Evolutionary conservation across 2,329 filamentous ascomycete genomes (phyloP).

Genomic region (Ceratocystiopsis sp.): DNA sequence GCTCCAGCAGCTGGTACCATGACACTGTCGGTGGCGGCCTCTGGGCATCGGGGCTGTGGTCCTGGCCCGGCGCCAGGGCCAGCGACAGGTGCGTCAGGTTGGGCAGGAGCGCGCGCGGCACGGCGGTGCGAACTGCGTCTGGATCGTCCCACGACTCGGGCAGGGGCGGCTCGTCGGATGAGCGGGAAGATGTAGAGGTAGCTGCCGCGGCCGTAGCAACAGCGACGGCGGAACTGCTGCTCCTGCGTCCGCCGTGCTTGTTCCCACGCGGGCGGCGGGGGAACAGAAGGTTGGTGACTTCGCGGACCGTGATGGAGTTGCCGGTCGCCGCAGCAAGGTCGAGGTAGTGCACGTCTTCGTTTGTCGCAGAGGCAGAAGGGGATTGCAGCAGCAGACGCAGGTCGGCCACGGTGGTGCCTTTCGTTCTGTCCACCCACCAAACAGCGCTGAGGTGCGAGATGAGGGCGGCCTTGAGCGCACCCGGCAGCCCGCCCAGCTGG

Average conservation of each 20-base stretch:
- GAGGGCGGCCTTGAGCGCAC: constrained; percentile 32
- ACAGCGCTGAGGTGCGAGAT: constrained; percentile 31
- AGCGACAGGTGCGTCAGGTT: constrained; percentile 45
- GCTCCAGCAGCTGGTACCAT: constrained; percentile 39
- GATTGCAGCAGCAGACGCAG: constrained; percentile 27
- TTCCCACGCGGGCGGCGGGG: constrained; percentile 6
- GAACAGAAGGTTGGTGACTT: constrained; percentile 34
- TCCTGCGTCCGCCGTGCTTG: too few relatives aligned
- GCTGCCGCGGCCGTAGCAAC: neutral
- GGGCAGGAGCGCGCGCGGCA: constrained; percentile 28
- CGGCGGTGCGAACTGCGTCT: constrained; percentile 3
- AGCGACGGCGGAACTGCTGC: neutral
- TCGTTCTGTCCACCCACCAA: constrained; percentile 17
- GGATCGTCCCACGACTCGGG: constrained; percentile 36
- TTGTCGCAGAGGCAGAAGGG: constrained; percentile 11
- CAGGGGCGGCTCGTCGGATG: constrained; percentile 10
- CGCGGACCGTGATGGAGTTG: constrained; percentile 31
- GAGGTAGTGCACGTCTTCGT: constrained; percentile 31
- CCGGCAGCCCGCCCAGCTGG: constrained; percentile 36
- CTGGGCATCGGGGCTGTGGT: neutral
- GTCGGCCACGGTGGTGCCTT: constrained; percentile 29
- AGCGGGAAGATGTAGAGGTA: neutral
- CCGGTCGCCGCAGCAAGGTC: constrained; percentile 38
- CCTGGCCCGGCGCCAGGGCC: constrained; percentile 23
- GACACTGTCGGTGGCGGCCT: constrained; percentile 18